phyloP scores from a whole-genome alignment of 305 asterid genomes.

The Solanum hybrid region DNA sequence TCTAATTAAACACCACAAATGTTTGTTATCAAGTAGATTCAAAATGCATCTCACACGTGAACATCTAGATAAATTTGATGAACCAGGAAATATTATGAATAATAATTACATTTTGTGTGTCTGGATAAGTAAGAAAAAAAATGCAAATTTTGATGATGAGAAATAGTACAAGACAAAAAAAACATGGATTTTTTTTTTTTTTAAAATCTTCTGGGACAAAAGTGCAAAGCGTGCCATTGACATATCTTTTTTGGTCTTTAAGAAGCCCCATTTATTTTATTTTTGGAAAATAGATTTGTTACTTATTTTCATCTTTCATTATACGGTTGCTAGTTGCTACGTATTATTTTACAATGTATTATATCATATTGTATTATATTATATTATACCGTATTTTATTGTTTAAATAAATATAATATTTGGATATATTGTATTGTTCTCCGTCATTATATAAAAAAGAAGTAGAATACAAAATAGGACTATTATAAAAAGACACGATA shows the following conservation, averaged over 20 bases:
- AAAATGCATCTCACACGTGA: slow-evolving; percentile 51
- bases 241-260: slow-evolving; percentile 12
- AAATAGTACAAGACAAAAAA: not conserved
- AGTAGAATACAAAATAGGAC: rapidly evolving
- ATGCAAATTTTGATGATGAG: not conserved
- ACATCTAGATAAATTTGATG: slow-evolving; percentile 19
- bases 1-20: not conserved
- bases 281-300: not conserved
- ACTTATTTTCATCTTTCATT: slow-evolving; percentile 3
- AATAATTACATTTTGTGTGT: not conserved
- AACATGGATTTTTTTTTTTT: not conserved
- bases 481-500: too few relatives aligned
- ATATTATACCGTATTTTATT: not conserved
- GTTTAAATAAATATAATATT: too few relatives aligned
- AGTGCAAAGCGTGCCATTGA: slow-evolving; percentile 43
- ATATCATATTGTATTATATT: too few relatives aligned
- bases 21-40: not conserved
- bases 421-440: too few relatives aligned
- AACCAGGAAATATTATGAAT: not conserved
- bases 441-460: too few relatives aligned
- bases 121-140: not conserved
- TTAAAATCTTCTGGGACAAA: slow-evolving; percentile 13
- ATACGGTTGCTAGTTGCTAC: not conserved
- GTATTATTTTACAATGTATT: too few relatives aligned
- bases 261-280: not conserved